Base-by-base conservation (phyloP, 208 protist genomes). In the Trypanosoma mega region DNA sequence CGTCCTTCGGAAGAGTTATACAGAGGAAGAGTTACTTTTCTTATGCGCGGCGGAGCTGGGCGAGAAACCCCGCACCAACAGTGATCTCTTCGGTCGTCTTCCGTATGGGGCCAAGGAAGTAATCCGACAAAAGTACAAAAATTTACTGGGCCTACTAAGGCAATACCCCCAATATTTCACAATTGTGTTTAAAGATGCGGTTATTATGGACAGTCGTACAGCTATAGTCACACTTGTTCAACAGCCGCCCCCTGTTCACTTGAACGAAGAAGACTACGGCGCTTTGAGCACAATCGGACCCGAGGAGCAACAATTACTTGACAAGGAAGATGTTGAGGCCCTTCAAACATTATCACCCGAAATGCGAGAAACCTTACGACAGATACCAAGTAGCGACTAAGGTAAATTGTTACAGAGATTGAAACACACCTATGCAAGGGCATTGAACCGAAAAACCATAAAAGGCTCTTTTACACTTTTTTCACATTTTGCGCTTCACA, bases 81-180 rank as follows among this genome's bases (percentile, higher is more conserved):
- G n/a, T 4, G 60, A 73, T 29, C 21, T 87, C 39, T 74, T 73
- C 53, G 47, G 70, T 8, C 14, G 54, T 0, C 73, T 87, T n/a
- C 74, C 76, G 3, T 72, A 74, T 36, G 63, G 56, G 7, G 76
- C 76, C 2, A 74, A 76, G 41, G 72, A 82, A 49, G 57, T 68
- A 16, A 51, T 82, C 16, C 68, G 69, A 5, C 48, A 62, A 14
- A 30, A 66, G 20, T 69, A 68, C 47, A 73, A 64, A 5, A 61
- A 63, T 47, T 4, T 81, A 8, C 23, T 78, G 16, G 43, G 54
- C n/a, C 45, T 86, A 12, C 33, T 80, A 27, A 57, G 66, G 20
- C 53, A 36, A 3, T 72, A 86, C 39, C 79, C 79, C 9, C 49
- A 82, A 53, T 77, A 72, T 44, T 86, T 86, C 27, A 30, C 74